A percentile compares a stretch with the other conserved stretches of the same genome.
These are phyloP conservation scores for Lipomyces spencermartinsiae DNA, from an alignment of 805 yeast species.

Conservation along the genomic window DNA sequence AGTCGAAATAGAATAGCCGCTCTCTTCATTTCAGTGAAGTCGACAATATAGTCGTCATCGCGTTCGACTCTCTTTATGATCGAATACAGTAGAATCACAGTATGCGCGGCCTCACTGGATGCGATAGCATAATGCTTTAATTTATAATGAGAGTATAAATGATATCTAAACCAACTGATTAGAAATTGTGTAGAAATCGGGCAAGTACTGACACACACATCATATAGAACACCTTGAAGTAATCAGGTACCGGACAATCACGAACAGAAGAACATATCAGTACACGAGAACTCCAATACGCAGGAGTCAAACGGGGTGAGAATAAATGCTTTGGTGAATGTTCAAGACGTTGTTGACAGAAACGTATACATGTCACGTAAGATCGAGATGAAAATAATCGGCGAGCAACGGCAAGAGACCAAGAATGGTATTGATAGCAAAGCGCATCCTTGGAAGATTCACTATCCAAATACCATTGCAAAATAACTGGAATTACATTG, in stretches of 20 bases:
- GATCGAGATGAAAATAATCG: background rate
- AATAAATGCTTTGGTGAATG: slow-evolving; percentile 3
- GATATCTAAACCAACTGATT: slow-evolving; percentile 8
- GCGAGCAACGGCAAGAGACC: slow-evolving; percentile 15
- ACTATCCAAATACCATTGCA: slow-evolving; percentile 1
- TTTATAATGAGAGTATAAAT: slow-evolving; percentile 12
- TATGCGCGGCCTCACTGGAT: slow-evolving; percentile 22
- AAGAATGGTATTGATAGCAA: slow-evolving; percentile 16
- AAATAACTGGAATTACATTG: background rate
- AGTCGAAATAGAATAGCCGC: background rate
- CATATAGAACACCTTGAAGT: slow-evolving; percentile 26
- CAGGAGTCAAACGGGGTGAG: slow-evolving; percentile 22
- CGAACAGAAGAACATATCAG: slow-evolving; percentile 5
- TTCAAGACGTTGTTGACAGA: slow-evolving; percentile 26
- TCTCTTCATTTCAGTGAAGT: slow-evolving; percentile 6
- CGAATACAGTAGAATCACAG: slow-evolving; percentile 10
- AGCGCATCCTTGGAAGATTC: background rate
- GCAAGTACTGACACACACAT: background rate
- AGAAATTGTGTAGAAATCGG: background rate
- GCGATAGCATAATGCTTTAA: slow-evolving; percentile 8
- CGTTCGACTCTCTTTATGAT: slow-evolving; percentile 12
- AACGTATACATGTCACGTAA: slow-evolving; percentile 17
- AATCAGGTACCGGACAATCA: slow-evolving; percentile 27
- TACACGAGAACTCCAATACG: slow-evolving; percentile 11
- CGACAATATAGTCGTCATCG: slow-evolving; percentile 20